Evolutionary conservation across 306 rosid species (phyloP), one percentile per base, ranked within the genome.

Genomic region (Biancaea sappan): DNA sequence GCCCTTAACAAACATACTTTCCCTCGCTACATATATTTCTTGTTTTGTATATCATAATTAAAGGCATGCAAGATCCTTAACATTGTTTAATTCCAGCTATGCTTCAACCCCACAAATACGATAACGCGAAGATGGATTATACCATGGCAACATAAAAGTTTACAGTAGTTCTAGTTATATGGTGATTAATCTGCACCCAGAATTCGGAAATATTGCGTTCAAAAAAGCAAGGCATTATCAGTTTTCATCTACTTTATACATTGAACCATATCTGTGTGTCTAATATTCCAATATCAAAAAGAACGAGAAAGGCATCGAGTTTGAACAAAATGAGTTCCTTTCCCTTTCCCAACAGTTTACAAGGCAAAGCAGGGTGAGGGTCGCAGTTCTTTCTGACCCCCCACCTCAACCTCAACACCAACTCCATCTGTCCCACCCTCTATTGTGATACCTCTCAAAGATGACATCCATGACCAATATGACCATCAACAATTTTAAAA

Each of bases 1-100:
- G 73, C 76, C 80, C 83, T 79, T 69, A 21, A 62, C 26, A 65
- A 72, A 71, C 82, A 52, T 82, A 71, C 80, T 79, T 76, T 80
- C 51, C 35, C 50, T 38, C 18, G 71, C 40, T 77, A 58, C 52
- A 48, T 73, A 37, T 75, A 62, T 82, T 74, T 34, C 25, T 5
- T 56, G 25, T 24, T 24, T 22, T 25, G 51, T 63, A 46, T 63
- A 35, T 24, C 8, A 40, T 22, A 41, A 65, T 25, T 16, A 53
- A 65, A 67, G 59, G 38, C 26, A 29, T 62, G 51, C 3, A 50
- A 61, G 70, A 50, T 53, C 35, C 46, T 9, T 77, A 15, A n/a
- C 31, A 52, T 59, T 44, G 28, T 54, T 66, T 66, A 66, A 22
- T 19, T 22, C 63, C 32, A 51, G 74, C 51, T 3, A 21, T 4